Evolutionary conservation across 768 basidiomycete species (phyloP).

Genomic region (Calocera cornea): DNA sequence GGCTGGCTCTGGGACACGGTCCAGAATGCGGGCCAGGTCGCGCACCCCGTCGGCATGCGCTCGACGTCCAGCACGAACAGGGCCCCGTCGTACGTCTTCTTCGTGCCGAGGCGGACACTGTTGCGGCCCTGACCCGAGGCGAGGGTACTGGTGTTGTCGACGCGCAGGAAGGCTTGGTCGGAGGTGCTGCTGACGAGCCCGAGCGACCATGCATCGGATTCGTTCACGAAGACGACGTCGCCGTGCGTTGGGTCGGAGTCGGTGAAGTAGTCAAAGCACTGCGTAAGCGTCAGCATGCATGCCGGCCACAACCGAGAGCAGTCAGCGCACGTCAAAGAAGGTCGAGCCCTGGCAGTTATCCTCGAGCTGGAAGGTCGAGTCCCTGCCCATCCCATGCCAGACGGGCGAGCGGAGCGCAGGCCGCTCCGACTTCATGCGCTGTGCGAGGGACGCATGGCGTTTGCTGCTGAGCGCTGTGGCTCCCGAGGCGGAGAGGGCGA

Average conservation of each 20-base stretch:
- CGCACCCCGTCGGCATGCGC: slow-evolving; percentile 7
- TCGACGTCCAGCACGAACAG: slow-evolving; percentile 22
- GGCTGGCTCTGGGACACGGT: slow-evolving; percentile 40
- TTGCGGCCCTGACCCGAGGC: slow-evolving; percentile 24
- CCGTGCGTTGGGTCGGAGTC: slow-evolving; percentile 1
- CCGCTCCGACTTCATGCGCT: neutral
- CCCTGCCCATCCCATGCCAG: neutral
- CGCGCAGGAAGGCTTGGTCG: slow-evolving; percentile 8
- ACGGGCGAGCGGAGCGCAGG: neutral
- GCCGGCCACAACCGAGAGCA: neutral
- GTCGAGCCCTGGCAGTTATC: neutral
- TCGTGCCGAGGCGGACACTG: slow-evolving; percentile 22
- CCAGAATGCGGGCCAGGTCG: slow-evolving; percentile 19
- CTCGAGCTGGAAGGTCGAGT: neutral
- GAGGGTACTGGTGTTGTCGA: slow-evolving; percentile 21
- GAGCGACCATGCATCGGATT: neutral
- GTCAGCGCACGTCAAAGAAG: neutral
- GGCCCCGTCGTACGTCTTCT: slow-evolving; percentile 22
- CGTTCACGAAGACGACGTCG: slow-evolving; percentile 1
- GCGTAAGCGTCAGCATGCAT: neutral
- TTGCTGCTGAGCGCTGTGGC: neutral
- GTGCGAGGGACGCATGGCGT: neutral
- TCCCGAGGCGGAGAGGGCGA: neutral
- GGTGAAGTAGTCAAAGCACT: slow-evolving; percentile 1
- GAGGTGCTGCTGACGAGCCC: neutral